Evolutionary conservation across 83 land plant species (phyloP).

Genomic region (Picea abies): DNA sequence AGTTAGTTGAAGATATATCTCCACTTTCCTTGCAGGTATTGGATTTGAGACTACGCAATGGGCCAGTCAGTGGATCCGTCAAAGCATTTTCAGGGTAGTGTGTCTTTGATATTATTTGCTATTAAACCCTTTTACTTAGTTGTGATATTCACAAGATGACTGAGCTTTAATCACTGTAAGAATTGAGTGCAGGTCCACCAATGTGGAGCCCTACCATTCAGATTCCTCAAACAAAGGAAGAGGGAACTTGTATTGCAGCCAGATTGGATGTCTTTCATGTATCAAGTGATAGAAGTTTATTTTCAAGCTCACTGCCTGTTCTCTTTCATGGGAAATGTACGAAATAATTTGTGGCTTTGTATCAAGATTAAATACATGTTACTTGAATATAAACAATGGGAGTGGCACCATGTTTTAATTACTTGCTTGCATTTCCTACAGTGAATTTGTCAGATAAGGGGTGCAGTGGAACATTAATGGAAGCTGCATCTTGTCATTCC

Average conservation of each 20-base stretch:
- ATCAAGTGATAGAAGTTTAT: constrained; percentile 64
- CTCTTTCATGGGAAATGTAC: constrained; percentile 71
- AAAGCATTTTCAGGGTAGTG: constrained; percentile 6
- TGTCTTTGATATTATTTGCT: background rate
- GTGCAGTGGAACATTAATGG: constrained; percentile 29
- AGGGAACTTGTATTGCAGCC: background rate
- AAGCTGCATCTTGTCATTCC: constrained; percentile 36
- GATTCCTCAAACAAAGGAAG: constrained; percentile 9
- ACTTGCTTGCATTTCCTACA: constrained; percentile 26
- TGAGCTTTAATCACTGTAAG: background rate
- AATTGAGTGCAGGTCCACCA: constrained; percentile 3
- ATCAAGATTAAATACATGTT: background rate
- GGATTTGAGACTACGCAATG: background rate
- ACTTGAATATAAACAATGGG: background rate
- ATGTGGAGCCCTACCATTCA: background rate
- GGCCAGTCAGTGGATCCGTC: constrained; percentile 9
- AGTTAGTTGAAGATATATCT: too few species aligned
- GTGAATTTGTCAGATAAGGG: constrained; percentile 55
- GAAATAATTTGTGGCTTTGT: background rate
- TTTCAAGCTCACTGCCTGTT: constrained; percentile 89
- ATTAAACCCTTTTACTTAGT: background rate
- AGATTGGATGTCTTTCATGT: constrained; percentile 29
- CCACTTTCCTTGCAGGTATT: too few species aligned
- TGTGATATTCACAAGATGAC: background rate
- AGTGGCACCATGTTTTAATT: background rate